These are phyloP conservation scores for Calonectria naviculata DNA, from an alignment of 2,329 filamentous ascomycete species.

Conservation along the genomic window DNA sequence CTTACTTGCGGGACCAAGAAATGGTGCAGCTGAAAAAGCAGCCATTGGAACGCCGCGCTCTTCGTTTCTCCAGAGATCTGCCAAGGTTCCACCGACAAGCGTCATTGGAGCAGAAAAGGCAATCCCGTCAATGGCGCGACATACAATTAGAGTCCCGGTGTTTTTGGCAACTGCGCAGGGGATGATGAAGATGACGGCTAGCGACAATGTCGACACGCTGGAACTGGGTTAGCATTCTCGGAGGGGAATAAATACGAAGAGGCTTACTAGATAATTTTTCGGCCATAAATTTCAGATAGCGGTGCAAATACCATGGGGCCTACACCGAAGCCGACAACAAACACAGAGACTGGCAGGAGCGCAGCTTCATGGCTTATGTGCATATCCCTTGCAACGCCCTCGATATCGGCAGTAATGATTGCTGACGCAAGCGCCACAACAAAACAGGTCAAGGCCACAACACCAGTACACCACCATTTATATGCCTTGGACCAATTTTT, in stretches of 20 bases:
- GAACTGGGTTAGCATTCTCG: neutral
- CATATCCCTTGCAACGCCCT: conserved; percentile 72
- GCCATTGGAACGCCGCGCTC: conserved; percentile 90
- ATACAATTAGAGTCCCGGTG: conserved; percentile 80
- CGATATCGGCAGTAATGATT: conserved; percentile 82
- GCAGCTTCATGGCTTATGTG: conserved; percentile 77
- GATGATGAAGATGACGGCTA: conserved; percentile 77
- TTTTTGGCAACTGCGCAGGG: conserved; percentile 83
- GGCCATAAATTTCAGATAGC: conserved; percentile 78
- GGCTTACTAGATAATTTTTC: conserved; percentile 44
- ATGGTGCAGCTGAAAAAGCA: conserved; percentile 84
- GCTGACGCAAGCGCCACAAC: conserved; percentile 78
- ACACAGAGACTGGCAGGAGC: conserved; percentile 77
- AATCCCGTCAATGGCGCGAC: conserved; percentile 82
- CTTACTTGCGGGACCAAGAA: conserved; percentile 62
- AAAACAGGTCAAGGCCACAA: conserved; percentile 83
- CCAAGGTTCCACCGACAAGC: conserved; percentile 83
- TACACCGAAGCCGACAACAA: conserved; percentile 84
- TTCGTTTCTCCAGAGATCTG: conserved; percentile 84
- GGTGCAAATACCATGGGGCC: conserved; percentile 85
- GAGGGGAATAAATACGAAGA: too few relatives aligned
- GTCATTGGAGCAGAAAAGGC: conserved; percentile 90
- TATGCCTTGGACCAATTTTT: conserved; percentile 85
- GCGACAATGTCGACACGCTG: neutral
- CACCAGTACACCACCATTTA: conserved; percentile 89